Evolutionary conservation across 768 basidiomycete species (phyloP), one percentile per base, ranked within the genome.

Genomic region (Cystobasidium onofrii): DNA sequence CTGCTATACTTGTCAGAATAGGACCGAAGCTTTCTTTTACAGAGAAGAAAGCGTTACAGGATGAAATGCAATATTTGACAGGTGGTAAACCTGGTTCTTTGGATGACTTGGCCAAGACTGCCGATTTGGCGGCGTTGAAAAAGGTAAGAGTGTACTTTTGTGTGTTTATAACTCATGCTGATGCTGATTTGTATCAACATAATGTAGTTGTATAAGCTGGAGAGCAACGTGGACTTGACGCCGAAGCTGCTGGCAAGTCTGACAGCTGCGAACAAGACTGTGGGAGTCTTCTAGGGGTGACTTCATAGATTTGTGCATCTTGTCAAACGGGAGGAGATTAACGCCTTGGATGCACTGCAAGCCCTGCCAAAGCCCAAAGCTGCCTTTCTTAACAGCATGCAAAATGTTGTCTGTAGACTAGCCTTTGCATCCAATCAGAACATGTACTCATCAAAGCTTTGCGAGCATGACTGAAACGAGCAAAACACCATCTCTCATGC

Each of bases 201-300:
- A 6, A 15, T 23, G 23, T 60, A 29, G 57, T 27, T 71, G n/a
- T 71, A 57, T 54, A 71, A 61, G 55, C 33, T 71, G 29, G 55
- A 29, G 13, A 43, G n/a, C 12, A 25, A 39, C 20, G 55, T 23
- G 25, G 10, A 20, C 23, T n/a, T 61, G 25, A 60, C 50, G 13
- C n/a, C 65, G 12, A 29, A 25, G 25, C 55, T 71, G 34, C 12
- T 71, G 18, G 54, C 44, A 20, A 57, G 50, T 15, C 27, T 57
- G 10, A 71, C 69, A 4, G 69, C 69, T 3, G 9, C 55, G 12
- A 71, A 71, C 69, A 71, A 71, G 69, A 71, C 69, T 43, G 69
- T 71, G 6, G 69, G 69, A 20, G 55, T 71, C 18, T 71, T 71
- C 25, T 71, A 41, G 44, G 4, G 3, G 54, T 4, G 10, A 46